These are phyloP conservation scores for Ophiostoma populinum DNA, from an alignment of 2,329 filamentous ascomycete species.

Conservation along the genomic window DNA sequence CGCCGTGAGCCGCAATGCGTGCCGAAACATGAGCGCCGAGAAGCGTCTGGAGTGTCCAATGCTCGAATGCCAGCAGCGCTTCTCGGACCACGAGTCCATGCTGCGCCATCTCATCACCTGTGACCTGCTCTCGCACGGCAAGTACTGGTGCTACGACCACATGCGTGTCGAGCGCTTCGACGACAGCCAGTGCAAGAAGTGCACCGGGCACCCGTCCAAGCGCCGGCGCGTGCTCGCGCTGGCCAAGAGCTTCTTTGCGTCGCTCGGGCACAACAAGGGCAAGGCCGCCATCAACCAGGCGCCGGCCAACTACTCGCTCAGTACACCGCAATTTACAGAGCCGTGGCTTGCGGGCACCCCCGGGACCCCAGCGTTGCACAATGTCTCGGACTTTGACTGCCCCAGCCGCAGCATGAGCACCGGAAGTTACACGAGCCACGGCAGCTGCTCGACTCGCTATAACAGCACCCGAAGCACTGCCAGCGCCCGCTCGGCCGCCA, in stretches of 20 bases:
- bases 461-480: slow-evolving; percentile 1
- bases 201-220: slow-evolving; percentile 31
- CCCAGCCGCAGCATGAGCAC: slow-evolving; percentile 6
- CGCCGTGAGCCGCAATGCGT: slow-evolving; percentile 36
- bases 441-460: not conserved
- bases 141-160: slow-evolving; percentile 41
- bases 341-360: not conserved
- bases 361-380: not conserved
- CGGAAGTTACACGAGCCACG: slow-evolving; percentile 3
- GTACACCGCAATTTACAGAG: too few relatives aligned
- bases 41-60: slow-evolving; percentile 35
- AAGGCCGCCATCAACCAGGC: slow-evolving; percentile 14
- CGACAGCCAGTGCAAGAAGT: slow-evolving; percentile 32
- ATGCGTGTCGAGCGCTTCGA: slow-evolving; percentile 33
- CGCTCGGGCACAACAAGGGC: slow-evolving; percentile 29
- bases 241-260: slow-evolving; percentile 37
- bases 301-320: too few relatives aligned
- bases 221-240: slow-evolving; percentile 32
- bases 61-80: slow-evolving; percentile 30
- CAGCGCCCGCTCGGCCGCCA: slow-evolving; percentile 8
- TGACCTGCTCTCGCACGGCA: slow-evolving; percentile 28
- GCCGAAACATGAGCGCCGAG: slow-evolving; percentile 26
- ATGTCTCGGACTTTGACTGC: slow-evolving; percentile 2
- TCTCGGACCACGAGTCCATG: slow-evolving; percentile 35
- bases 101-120: slow-evolving; percentile 33